Percentiles rank a stretch among this genome's conserved stretches.
phyloP scores from a whole-genome alignment of 257 asterid genomes.

The Scutellaria baicalensis region DNA sequence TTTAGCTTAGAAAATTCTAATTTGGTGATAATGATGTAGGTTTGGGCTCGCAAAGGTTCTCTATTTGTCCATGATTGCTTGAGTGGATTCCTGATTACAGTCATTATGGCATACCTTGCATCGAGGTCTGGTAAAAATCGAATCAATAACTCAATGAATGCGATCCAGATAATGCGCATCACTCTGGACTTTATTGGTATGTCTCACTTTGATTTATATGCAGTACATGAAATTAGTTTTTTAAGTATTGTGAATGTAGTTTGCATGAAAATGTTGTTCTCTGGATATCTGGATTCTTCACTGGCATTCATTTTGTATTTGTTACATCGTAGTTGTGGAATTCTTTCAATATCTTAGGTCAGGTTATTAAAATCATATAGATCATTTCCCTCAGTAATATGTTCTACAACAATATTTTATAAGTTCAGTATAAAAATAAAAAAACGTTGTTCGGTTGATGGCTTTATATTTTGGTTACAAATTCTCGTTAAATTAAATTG shows the following conservation, averaged over 20 bases:
- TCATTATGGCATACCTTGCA: constrained; percentile 67
- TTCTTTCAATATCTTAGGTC: neutral
- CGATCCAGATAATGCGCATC: constrained; percentile 82
- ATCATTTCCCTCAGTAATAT: neutral
- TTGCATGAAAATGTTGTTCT: neutral
- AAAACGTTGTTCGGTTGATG: neutral
- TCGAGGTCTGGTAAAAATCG: constrained; percentile 62
- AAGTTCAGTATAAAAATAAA: neutral
- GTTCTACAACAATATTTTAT: neutral
- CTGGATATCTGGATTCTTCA: constrained; percentile 4
- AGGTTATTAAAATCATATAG: neutral
- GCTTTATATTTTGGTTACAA: neutral
- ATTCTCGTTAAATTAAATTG: neutral
- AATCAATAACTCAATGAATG: constrained; percentile 61
- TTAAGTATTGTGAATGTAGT: neutral
- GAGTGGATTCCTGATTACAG: constrained; percentile 71
- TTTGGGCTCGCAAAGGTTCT: constrained; percentile 82
- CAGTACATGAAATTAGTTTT: neutral
- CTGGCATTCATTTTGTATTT: neutral
- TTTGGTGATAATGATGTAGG: constrained; percentile 37
- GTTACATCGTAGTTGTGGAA: neutral
- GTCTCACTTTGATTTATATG: neutral
- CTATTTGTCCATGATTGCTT: constrained; percentile 81
- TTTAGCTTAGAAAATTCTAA: constrained; percentile 7
- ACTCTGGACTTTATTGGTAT: constrained; percentile 84